phyloP scores from a whole-genome alignment of 257 asterid genomes.

The Nyctanthes arbortristis region DNA sequence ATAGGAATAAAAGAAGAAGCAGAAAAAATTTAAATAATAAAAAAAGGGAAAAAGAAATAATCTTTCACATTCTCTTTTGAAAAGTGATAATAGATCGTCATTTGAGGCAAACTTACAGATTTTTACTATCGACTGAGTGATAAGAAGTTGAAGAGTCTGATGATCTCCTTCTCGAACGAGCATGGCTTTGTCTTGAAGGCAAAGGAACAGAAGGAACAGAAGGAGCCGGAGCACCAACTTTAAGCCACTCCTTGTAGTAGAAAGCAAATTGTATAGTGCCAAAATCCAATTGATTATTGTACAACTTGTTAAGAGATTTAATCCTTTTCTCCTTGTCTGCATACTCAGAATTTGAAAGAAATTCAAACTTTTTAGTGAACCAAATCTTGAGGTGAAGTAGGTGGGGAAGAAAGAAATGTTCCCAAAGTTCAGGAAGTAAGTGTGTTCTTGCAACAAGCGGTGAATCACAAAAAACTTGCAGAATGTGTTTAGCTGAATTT shows the following conservation, averaged over 20 bases:
- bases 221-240: slow-evolving; percentile 67
- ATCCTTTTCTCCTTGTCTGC: slow-evolving; percentile 38
- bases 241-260: slow-evolving; percentile 79
- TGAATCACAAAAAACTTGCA: slow-evolving; percentile 59
- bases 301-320: slow-evolving; percentile 47
- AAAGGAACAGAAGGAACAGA: slow-evolving; percentile 63
- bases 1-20: slow-evolving; percentile 14
- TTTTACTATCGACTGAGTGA: slow-evolving; percentile 39
- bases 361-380: slow-evolving; percentile 56
- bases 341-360: slow-evolving; percentile 30
- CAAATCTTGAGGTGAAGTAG: slow-evolving; percentile 88
- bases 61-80: not conserved
- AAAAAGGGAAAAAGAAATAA: not conserved
- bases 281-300: slow-evolving; percentile 55
- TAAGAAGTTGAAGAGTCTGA: slow-evolving; percentile 46
- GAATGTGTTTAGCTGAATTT: slow-evolving; percentile 58
- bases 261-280: slow-evolving; percentile 66
- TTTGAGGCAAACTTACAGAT: slow-evolving; percentile 53
- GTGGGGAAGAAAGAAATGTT: slow-evolving; percentile 80
- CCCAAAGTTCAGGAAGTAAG: slow-evolving; percentile 78
- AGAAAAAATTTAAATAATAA: too few relatives aligned
- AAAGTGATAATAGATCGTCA: not conserved
- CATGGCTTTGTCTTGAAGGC: slow-evolving; percentile 42
- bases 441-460: slow-evolving; percentile 70
- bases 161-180: slow-evolving; percentile 55